A percentile compares a stretch with the other conserved stretches of the same genome.
phyloP scores from a whole-genome alignment of 1,284 basidiomycete species.

The Porodaedalea pini region DNA sequence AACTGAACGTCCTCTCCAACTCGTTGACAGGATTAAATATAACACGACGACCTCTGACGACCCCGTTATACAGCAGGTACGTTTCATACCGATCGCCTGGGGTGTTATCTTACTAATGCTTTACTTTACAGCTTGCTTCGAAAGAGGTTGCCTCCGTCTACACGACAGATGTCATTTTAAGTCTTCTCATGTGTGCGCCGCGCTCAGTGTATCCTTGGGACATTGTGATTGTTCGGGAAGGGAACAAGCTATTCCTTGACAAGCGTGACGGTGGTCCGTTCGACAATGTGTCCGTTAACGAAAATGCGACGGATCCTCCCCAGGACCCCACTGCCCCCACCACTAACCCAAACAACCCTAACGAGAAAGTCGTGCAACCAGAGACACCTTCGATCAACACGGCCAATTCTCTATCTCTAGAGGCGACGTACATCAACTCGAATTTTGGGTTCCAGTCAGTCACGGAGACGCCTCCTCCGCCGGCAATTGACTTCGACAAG shows the following conservation, averaged over 20 bases:
- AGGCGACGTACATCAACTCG: slow-evolving; percentile 99
- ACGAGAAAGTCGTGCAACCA: slow-evolving; percentile 57
- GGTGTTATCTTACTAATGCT: slow-evolving; percentile 17
- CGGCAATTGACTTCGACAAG: slow-evolving; percentile 69
- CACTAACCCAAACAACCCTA: slow-evolving; percentile 70
- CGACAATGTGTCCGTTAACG: slow-evolving; percentile 97
- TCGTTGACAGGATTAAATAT: slow-evolving; percentile 94
- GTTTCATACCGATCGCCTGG: slow-evolving; percentile 22
- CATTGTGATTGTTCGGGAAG: slow-evolving; percentile 91
- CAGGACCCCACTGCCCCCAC: slow-evolving; percentile 67
- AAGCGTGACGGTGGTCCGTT: slow-evolving; percentile 98
- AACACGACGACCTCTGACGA: slow-evolving; percentile 98
- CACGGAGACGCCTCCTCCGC: slow-evolving; percentile 62
- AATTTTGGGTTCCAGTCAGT: slow-evolving; percentile 98
- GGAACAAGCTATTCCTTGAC: slow-evolving; percentile 94
- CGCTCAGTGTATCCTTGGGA: slow-evolving; percentile 99
- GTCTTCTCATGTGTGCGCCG: slow-evolving; percentile 94
- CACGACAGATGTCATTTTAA: slow-evolving; percentile 94
- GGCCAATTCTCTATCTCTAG: slow-evolving; percentile 89
- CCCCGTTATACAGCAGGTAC: slow-evolving; percentile 86
- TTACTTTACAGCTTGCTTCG: slow-evolving; percentile 57
- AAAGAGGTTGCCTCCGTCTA: slow-evolving; percentile 84
- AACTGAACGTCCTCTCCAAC: slow-evolving; percentile 85
- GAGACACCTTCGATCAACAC: slow-evolving; percentile 86
- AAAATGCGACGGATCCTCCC: slow-evolving; percentile 96